Evolutionary conservation across 805 yeast species (phyloP), one percentile per base, ranked within the genome.

Genomic region (Schwanniomyces vanrijiae): DNA sequence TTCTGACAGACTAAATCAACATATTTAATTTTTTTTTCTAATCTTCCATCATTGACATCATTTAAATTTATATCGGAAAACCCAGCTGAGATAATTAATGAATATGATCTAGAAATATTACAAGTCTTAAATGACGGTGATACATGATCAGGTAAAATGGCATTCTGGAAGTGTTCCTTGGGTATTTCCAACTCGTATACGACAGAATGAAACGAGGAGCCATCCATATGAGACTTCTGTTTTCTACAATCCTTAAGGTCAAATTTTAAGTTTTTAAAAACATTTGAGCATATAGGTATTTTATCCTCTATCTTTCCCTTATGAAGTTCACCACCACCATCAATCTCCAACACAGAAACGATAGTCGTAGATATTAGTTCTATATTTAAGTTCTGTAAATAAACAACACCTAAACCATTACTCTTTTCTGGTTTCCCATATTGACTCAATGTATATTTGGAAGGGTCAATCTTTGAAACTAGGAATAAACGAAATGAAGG

Each of bases 61-160:
- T 62, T 66, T 19, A 14, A 13, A 14, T 67, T 50, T 41, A 53
- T 55, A 35, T 61, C 66, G 5, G 65, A 55, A 29, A 64, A 61
- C 5, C 65, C 68, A 8, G 55, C 68, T 2, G 45, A 50, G 1
- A 64, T 50, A 2, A 50, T 22, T 5, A 63, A 43, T 8, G 48
- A 42, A 42, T 64, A 64, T 35, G 47, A 51, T 33, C 86, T 68
- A 9, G 66, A 56, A 19, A 84, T 71, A 55, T 82, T 83, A 55
- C 88, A 82, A 4, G 83, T 75, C 21, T 58, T 61, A 59, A 85
- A 84, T 16, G 78, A 62, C 2, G 88, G 87, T 2, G 82, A 65
- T 3, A 78, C 62, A 37, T 69, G 54, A 40, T 71, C 75, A 0
- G 86, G 84, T 14, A 80, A 50, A 2, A 65, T 58, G 37, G 80